Evolutionary conservation across 768 basidiomycete species (phyloP).

Genomic region (Kwoniella sp.): DNA sequence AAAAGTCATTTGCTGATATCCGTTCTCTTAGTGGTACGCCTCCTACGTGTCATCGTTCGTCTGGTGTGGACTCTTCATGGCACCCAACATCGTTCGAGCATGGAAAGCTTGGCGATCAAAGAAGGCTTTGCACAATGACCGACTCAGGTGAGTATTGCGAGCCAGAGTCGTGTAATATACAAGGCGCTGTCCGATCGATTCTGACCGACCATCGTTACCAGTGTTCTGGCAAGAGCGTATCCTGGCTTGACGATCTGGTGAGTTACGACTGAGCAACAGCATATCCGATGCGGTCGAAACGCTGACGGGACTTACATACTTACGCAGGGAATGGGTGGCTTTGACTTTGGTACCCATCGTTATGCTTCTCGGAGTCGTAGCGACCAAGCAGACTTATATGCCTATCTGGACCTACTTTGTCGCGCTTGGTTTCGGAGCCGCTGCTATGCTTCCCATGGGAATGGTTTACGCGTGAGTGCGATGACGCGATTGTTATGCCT

Average conservation of each 20-base stretch:
- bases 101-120: conserved; percentile 13
- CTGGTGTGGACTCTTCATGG: conserved; percentile 21
- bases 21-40: conserved; percentile 19
- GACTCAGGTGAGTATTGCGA: conserved; percentile 9
- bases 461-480: conserved; percentile 12
- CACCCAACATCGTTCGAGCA: conserved; percentile 1
- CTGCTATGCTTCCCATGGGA: conserved; percentile 22
- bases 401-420: conserved; percentile 22
- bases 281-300: no score
- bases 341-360: conserved; percentile 14
- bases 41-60: conserved; percentile 20
- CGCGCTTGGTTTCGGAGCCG: conserved; percentile 18
- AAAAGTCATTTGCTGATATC: background rate
- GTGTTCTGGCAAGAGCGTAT: conserved; percentile 2
- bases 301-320: background rate
- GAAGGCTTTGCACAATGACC: conserved; percentile 17
- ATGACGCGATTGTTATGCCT: background rate
- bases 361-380: conserved; percentile 10
- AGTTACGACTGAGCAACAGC: background rate
- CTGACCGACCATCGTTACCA: no score
- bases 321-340: conserved; percentile 15
- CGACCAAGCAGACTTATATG: conserved; percentile 12
- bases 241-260: conserved; percentile 19
- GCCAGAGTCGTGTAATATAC: no score
- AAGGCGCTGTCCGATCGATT: no score